These are phyloP conservation scores for Colletotrichum filicis DNA, from an alignment of 2,329 filamentous ascomycete species.

Conservation along the genomic window DNA sequence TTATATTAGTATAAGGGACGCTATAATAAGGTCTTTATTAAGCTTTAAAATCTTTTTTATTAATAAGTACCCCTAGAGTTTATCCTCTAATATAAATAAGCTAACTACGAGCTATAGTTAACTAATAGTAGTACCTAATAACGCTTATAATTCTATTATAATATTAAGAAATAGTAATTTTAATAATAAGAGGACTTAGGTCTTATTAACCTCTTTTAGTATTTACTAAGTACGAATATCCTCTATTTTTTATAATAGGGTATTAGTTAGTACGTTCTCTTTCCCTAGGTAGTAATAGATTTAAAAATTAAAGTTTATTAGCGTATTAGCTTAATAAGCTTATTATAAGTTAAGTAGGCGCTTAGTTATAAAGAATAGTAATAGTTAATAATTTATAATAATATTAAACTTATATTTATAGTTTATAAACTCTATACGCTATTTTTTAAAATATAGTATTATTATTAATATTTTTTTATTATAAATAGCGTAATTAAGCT, in stretches of 20 bases:
- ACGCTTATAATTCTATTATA: accelerated
- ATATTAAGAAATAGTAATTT: accelerated
- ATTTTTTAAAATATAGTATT: accelerated
- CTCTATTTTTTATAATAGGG: accelerated
- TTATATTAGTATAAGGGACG: accelerated
- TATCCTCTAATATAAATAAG: accelerated
- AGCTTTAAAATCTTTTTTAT: too few species aligned
- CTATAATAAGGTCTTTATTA: accelerated
- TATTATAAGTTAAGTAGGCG: accelerated
- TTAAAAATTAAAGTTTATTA: too few species aligned
- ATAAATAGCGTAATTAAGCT: too few species aligned
- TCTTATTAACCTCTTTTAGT: too few species aligned
- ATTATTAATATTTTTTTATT: too few species aligned
- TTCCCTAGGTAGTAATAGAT: accelerated
- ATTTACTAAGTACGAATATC: accelerated
- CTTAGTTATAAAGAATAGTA: too few species aligned
- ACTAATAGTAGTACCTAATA: too few species aligned
- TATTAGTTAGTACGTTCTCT: accelerated
- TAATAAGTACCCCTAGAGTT: too few species aligned
- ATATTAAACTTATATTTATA: accelerated
- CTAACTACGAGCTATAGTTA: accelerated
- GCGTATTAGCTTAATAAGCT: accelerated
- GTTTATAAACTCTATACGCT: accelerated
- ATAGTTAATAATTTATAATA: accelerated
- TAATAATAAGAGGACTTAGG: accelerated